Conservation (phyloP, 306 rosid species). For the Ormosia emarginata region DNA sequence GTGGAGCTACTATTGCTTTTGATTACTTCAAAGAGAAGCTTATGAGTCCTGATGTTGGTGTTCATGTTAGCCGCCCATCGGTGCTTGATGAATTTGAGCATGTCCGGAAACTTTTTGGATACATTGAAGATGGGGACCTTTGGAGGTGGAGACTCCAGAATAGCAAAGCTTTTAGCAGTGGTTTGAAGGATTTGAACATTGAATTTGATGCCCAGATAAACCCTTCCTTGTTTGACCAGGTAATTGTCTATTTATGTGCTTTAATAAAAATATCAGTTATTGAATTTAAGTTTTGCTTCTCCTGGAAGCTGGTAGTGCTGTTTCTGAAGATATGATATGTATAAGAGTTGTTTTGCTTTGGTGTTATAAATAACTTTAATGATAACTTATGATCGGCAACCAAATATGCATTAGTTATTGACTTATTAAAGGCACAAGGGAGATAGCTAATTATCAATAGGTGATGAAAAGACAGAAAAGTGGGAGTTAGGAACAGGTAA, state of each 20-base stretch:
- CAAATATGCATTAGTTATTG: neutral
- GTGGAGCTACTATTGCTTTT: conserved; percentile 93
- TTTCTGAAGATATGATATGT: neutral
- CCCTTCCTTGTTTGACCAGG: conserved; percentile 69
- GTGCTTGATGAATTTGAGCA: conserved; percentile 50
- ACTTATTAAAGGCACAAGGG: neutral
- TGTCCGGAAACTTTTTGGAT: conserved; percentile 44
- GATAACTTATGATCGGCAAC: neutral
- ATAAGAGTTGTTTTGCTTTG: neutral
- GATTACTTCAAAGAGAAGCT: conserved; percentile 73
- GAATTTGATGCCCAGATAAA: conserved; percentile 52
- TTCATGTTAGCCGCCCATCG: conserved; percentile 6
- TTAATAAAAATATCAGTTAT: too few relatives aligned
- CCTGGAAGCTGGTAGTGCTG: neutral
- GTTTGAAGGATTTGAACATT: conserved; percentile 63
- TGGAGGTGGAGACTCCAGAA: conserved; percentile 83
- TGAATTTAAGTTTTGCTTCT: too few relatives aligned
- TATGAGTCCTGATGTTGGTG: conserved; percentile 12
- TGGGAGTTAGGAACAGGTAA: too few relatives aligned
- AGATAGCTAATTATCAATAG: neutral
- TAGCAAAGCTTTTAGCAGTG: conserved; percentile 83
- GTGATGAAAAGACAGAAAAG: too few relatives aligned
- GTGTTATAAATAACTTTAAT: neutral
- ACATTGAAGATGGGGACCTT: conserved; percentile 88
- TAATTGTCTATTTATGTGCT: conserved; percentile 11